Evolutionary conservation across 2,329 filamentous ascomycete species (phyloP), one percentile per base, ranked within the genome.

Genomic region (Talaromyces marneffei): DNA sequence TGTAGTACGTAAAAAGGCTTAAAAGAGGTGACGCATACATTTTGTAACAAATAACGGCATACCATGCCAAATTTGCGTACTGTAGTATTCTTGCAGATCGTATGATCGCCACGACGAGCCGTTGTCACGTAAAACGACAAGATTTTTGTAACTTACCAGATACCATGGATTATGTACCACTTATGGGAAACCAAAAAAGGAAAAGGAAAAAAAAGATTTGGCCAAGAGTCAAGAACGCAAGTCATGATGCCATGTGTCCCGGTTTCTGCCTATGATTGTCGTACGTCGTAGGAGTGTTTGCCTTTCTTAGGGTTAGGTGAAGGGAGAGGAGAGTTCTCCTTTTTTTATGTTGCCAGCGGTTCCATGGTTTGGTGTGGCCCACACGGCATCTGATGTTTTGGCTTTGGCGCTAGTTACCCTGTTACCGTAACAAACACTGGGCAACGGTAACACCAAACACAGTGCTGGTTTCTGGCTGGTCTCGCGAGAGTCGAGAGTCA

Each of bases 31-130:
- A 29, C 20, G 48, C 48, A 33, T 52, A 27, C n/a, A 52, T 52
- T 16, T 33, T n/a, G 48, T 52, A 52, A 33, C 48, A 57, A 40
- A 57, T 57, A 57, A 48, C 55, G 55, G 55, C 55, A 57, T 57
- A 18, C 16, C 55, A 42, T 46, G 27, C 16, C 29, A 18, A 25
- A 46, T n/a, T 57, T 57, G 55, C 55, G 55, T 35, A n/a, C n/a
- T n/a, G n/a, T n/a, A n/a, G n/a, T n/a, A 42, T 33, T 37, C 54
- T 14, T 52, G 29, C 23, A 35, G 48, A 52, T 52, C 48, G 29
- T 52, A 23, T 33, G 29, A 52, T 33, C 27, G 46, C 27, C 29
- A 31, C 27, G 8, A 8, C 3, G 9, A 52, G 29, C n/a, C n/a
- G 16, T 20, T 20, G 14, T n/a, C 48, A 33, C 48, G 27, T 33